Base-by-base conservation (phyloP, 495 filamentous ascomycete genomes). In the Cercophora sp. region DNA sequence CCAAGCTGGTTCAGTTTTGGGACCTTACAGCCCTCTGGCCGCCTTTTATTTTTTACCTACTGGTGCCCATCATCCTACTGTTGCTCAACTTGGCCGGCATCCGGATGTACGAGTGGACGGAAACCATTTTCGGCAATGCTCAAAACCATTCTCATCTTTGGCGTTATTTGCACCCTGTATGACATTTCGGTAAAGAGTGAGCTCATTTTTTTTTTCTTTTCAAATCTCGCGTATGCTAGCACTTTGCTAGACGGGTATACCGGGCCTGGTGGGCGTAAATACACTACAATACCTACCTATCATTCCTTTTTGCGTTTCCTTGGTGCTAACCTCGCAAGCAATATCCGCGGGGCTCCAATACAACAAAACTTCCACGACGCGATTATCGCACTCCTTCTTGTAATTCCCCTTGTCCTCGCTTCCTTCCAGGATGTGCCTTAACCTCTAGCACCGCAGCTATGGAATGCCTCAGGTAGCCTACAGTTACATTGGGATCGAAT, bases 401-500 rank as follows among this genome's bases (percentile, higher is more conserved):
- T 74, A 62, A 60, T 57, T 40, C 6, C 26, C 54, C 25, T 9
- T 37, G n/a, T 18, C 26, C 4, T 24, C 4, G 5, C 19, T 37
- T 24, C 29, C 29, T 8, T 42, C 9, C 22, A 2, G 13, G 3
- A 49, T 19, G 35, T 24, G 19, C 22, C 36, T 8, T 43, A 22
- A 43, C 40, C 22, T n/a, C 23, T 31, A 29, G 16, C 10, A 46
- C 36, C 19, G 42, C 50, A 66, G 72, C 31, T 67, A 70, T 37
- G 61, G 67, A 2, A 66, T 78, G n/a, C 73, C 74, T 0, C 62
- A 72, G 2, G 69, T 71, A 31, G 64, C 66, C 2, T 78, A 75
- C 32, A 62, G 69, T 34, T 79, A 68, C 52, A 60, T 74, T 26
- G 73, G 75, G 0, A 63, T 78, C 19, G 77, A 79, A 43, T 63